Evolutionary conservation across 2,329 filamentous ascomycete genomes (phyloP).

Genomic region (Chaetomium sp.): DNA sequence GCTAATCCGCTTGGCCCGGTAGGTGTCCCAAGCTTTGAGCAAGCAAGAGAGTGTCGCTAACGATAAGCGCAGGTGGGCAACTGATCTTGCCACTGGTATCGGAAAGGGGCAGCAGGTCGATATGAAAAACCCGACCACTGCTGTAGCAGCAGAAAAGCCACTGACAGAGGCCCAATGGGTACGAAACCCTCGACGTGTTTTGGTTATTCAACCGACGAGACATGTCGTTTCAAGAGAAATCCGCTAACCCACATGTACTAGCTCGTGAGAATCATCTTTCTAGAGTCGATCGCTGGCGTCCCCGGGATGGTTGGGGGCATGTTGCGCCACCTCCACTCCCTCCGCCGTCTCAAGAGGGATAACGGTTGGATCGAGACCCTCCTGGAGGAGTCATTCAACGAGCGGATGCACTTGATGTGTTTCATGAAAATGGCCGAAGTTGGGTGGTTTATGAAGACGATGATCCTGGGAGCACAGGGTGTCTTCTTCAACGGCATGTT

Average conservation of each 20-base stretch:
- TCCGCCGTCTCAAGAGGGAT: constrained; percentile 84
- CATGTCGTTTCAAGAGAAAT: not conserved
- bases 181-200: not conserved
- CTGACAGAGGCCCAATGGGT: constrained; percentile 82
- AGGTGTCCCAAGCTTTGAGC: constrained; percentile 11
- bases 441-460: constrained; percentile 80
- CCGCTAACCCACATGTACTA: constrained; percentile 30
- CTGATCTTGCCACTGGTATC: constrained; percentile 75
- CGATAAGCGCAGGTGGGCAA: constrained; percentile 15
- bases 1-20: constrained; percentile 63
- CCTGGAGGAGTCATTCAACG: constrained; percentile 88
- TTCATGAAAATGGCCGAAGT: constrained; percentile 83
- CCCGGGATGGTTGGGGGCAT: constrained; percentile 97
- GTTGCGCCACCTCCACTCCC: constrained; percentile 82
- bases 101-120: constrained; percentile 70
- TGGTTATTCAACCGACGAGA: not conserved
- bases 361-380: constrained; percentile 97
- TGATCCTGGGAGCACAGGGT: constrained; percentile 90
- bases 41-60: not conserved
- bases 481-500: constrained; percentile 97
- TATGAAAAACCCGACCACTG: constrained; percentile 58
- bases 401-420: constrained; percentile 86
- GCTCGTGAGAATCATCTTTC: constrained; percentile 84
- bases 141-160: constrained; percentile 56
- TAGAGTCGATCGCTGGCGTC: constrained; percentile 92